phyloP scores from a whole-genome alignment of 192 early-diverging fungal genomes.

The Gamsiella multidivaricata region DNA sequence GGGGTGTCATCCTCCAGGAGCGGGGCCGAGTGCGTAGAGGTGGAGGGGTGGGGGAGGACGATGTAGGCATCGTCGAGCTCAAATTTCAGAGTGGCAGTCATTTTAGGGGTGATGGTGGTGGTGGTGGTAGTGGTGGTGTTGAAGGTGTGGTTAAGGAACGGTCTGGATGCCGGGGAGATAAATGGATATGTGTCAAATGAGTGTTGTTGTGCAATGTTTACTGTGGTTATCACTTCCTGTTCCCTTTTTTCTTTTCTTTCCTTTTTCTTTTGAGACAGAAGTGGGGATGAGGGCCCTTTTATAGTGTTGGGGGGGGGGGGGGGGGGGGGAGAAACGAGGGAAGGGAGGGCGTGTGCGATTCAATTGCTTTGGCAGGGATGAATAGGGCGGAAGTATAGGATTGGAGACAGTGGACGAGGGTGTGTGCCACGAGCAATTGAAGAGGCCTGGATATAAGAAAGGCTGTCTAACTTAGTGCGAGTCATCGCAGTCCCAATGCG shows the following conservation, averaged over 20 bases:
- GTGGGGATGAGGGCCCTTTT: slow-evolving; percentile 7
- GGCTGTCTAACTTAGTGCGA: no score
- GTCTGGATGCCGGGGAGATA: not conserved
- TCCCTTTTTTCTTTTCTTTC: slow-evolving; percentile 4
- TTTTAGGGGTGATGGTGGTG: slow-evolving; percentile 7
- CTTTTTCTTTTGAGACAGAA: not conserved
- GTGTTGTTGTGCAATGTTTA: not conserved
- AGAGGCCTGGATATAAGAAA: not conserved
- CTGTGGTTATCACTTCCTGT: not conserved
- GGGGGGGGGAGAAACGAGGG: not conserved
- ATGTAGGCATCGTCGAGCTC: slow-evolving; percentile 35
- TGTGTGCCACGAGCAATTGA: slow-evolving; percentile 7
- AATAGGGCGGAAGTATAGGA: slow-evolving; percentile 1
- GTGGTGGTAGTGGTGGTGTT: not conserved
- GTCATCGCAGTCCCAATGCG: no score
- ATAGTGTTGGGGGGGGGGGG: not conserved
- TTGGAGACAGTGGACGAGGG: slow-evolving; percentile 3
- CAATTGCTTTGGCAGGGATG: not conserved
- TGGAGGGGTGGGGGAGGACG: slow-evolving; percentile 24
- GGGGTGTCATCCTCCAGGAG: not conserved
- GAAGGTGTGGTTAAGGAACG: not conserved
- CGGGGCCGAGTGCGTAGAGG: not conserved
- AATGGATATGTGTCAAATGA: not conserved
- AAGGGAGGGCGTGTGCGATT: not conserved
- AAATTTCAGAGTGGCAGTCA: slow-evolving; percentile 37